These are phyloP conservation scores for Starmerella sp. DNA, from an alignment of 805 yeast genomes.

Conservation along the genomic window DNA sequence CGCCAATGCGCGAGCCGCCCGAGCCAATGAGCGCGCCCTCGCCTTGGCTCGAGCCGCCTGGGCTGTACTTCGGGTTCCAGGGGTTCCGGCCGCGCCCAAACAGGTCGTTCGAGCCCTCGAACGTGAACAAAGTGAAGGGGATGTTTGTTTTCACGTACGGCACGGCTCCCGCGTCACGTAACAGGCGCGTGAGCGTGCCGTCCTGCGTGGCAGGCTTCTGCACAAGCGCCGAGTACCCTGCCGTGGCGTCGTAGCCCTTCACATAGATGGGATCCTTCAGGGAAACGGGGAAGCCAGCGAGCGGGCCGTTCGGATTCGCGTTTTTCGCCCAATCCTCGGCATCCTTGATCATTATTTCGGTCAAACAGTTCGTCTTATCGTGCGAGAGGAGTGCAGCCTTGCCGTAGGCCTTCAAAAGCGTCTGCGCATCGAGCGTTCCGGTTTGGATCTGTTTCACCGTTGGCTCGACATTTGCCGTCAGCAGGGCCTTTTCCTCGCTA, in stretches of 20 bases:
- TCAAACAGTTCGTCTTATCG: constrained; percentile 42
- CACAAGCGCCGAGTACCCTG: constrained; percentile 37
- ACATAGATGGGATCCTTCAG: constrained; percentile 46
- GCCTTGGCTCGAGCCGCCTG: constrained; percentile 49
- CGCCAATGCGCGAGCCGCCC: constrained; percentile 41
- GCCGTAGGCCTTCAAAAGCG: constrained; percentile 52
- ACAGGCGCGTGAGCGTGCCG: constrained; percentile 33
- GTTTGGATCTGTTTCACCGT: constrained; percentile 36
- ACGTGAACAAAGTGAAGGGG: constrained; percentile 46
- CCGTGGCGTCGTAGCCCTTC: constrained; percentile 42
- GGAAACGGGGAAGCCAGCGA: constrained; percentile 55
- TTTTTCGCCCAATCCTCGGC: constrained; percentile 51
- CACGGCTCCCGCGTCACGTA: constrained; percentile 44
- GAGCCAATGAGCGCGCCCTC: constrained; percentile 39
- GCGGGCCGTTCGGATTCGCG: constrained; percentile 45
- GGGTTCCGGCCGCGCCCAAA: constrained; percentile 44
- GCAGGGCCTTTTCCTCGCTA: constrained; percentile 28
- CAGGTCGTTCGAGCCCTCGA: constrained; percentile 45
- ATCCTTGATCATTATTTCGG: constrained; percentile 53
- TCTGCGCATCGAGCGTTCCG: constrained; percentile 39
- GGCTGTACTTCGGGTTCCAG: constrained; percentile 34
- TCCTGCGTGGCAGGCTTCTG: constrained; percentile 35
- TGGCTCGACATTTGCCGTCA: constrained; percentile 33
- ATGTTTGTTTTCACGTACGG: constrained; percentile 46
- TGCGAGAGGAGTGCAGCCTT: constrained; percentile 56